Base-by-base conservation (phyloP, 768 basidiomycete genomes). In the Leccinum barrowsii region DNA sequence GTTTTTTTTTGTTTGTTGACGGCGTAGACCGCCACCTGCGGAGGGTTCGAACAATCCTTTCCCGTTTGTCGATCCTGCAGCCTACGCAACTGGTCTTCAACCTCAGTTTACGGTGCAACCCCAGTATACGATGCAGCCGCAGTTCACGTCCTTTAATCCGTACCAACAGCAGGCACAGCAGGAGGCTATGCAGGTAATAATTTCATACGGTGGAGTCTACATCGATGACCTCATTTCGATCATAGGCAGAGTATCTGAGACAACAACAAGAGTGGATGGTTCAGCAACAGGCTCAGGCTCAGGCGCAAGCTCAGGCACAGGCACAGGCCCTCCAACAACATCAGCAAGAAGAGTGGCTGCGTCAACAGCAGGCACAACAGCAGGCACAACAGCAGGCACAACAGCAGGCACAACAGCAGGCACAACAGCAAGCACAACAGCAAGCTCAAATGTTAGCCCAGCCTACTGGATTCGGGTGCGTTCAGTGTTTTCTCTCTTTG, bases 101-200 rank as follows among this genome's bases (percentile, higher is more conserved):
- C 82, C 90, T 2, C 93, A 94, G 65, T 86, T 81, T 68, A 90
- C 89, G 1, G 24, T 92, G 28, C 90, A 92, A 68, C 88, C 90
- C 3, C 93, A 94, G 64, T 86, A 78, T 5, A 75, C 80, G 12
- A 66, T 93, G 48, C 89, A 89, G 63, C 90, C 90, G 0, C 94
- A 95, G 66, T 92, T 90, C 71, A 94, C 92, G 7, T 86, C 90
- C 1, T 98, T 93, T 80, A 98, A 98, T 72, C 92, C 92, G 0
- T 94, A 92, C 62, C 90, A 92, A 68, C 93, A 94, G 70, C 95
- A 95, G 69, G 85, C 89, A 50, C 90, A 95, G 66, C 93, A 95
- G 65, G 93, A 96, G 72, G 87, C 87, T 15, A 82, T 86, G 66
- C 90, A 90, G 76, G 82, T 79, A 49, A 12, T 28, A 15, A 22